Evolutionary conservation across 2,329 filamentous ascomycete genomes (phyloP), one percentile per base, ranked within the genome.

Genomic region (Sarocladiaceae sp.): DNA sequence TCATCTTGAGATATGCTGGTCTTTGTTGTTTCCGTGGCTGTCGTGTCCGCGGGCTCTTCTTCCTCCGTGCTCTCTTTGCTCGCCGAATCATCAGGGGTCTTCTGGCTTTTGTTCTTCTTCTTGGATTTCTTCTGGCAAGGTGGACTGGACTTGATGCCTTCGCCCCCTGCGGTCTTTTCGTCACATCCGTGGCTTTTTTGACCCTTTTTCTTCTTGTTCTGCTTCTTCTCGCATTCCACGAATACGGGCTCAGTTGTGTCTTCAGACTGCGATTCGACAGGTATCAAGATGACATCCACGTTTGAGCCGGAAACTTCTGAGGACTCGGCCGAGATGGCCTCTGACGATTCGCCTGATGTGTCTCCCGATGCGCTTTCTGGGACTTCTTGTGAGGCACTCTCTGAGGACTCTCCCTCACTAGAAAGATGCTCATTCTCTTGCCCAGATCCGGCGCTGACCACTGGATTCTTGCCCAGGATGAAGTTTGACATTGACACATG

Each of bases 401-500:
- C 37, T 4, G 37, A 40, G 18, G 5, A 22, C 15, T 44, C 40
- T 12, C 40, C 23, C n/a, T 28, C 40, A 17, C 23, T 25, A 28
- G 40, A 18, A 4, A 25, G 4, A 28, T 7, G 25, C 15, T 46
- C 44, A 12, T 22, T 33, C 5, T 48, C 44, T 4, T 20, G 4
- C 26, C 10, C 20, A 17, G 44, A 3, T 11, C 23, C 44, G 17
- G 44, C n/a, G 7, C 31, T 4, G 7, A 33, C 12, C 17, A 48
- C 44, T 6, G 44, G 44, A 15, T 48, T 48, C 17, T 33, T 10
- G 11, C 44, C 44, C 26, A 48, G 44, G 22, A 48, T 4, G 26
- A 48, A 48, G 44, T 48, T 33, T 5, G 44, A 12, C 44, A 48
- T 48, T 8, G 44, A 48, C 13, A 48, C 18, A 17, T 33, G 44